Conservation (phyloP, 495 filamentous ascomycete species). For the Aspergillus wentii region DNA sequence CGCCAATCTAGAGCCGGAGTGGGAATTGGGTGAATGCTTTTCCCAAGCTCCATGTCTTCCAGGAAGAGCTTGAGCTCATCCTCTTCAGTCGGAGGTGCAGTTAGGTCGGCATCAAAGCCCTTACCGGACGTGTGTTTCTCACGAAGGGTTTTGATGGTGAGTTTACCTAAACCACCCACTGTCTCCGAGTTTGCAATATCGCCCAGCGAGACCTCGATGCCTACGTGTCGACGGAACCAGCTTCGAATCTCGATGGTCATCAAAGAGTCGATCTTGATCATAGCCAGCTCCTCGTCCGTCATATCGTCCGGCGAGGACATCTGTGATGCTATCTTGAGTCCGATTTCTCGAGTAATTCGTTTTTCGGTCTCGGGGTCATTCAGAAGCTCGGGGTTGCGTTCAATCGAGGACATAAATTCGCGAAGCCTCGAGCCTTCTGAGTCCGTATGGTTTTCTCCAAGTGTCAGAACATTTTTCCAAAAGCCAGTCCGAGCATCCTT, state of each 20-base stretch:
- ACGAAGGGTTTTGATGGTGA: constrained; percentile 4
- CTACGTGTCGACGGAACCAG: constrained; percentile 25
- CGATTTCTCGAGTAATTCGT: constrained; percentile 14
- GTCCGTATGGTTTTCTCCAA: neutral
- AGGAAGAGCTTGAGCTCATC: neutral
- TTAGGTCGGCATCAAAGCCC: neutral
- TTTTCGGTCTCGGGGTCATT: constrained; percentile 3
- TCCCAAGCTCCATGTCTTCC: neutral
- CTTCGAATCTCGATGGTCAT: constrained; percentile 34
- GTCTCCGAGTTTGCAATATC: constrained; percentile 17
- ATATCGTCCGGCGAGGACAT: constrained; percentile 17
- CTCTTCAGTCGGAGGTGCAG: neutral
- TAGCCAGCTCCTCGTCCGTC: constrained; percentile 26
- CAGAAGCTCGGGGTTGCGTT: neutral
- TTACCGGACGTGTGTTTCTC: constrained; percentile 1
- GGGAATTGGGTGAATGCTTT: neutral
- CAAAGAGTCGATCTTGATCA: constrained; percentile 34
- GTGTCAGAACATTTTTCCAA: neutral
- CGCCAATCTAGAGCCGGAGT: neutral
- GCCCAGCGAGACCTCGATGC: constrained; percentile 18
- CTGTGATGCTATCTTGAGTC: constrained; percentile 23
- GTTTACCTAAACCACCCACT: constrained; percentile 2
- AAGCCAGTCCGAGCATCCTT: neutral
- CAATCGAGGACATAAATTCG: neutral
- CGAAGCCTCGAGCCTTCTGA: neutral